Evolutionary conservation across 2,329 filamentous ascomycete genomes (phyloP), one percentile per base, ranked within the genome.

Genomic region (Ustulina deusta): DNA sequence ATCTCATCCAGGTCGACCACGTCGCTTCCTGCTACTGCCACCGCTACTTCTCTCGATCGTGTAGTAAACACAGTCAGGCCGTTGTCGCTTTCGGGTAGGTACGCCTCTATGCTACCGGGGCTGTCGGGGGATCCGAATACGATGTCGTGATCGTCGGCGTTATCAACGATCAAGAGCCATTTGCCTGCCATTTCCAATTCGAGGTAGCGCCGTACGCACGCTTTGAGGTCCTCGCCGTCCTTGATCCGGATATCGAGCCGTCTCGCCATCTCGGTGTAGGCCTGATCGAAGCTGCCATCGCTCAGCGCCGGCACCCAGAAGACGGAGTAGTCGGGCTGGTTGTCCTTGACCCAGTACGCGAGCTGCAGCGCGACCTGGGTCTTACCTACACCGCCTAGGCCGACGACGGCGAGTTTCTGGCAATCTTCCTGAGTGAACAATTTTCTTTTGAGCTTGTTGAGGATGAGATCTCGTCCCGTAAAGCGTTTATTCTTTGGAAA

Each of bases 251-350:
- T 46, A 29, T 49, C n/a, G 5, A 69, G 46, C 2, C 5, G 72
- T 44, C 71, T 74, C 1, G 74, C 77, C 3, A 83, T 76, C 5
- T 76, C 75, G 1, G 54, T 56, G 65, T 79, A 83, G 13, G 80
- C 80, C 60, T 81, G 77, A 42, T 83, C 74, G 63, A 84, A 79
- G 61, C 73, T 79, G 17, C 76, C 78, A n/a, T 70, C 65, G 64
- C 79, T 81, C 27, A 77, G 74, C 6, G 79, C 81, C 5, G 81
- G 77, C 4, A 84, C 75, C 83, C 81, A 85, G 67, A 85, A 79
- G 58, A 86, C 72, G 0, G 79, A 81, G 59, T 75, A 82, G 4
- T 78, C 75, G 1, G 77, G 76, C 36, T 75, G 54, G 44, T 77
- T 74, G 10, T 79, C 58, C 62, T 75, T 80, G 2, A 74, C 75